A percentile compares a stretch with the other conserved stretches of the same genome.
Conservation (phyloP, 768 basidiomycete species). For the Mycena kentingensis region DNA sequence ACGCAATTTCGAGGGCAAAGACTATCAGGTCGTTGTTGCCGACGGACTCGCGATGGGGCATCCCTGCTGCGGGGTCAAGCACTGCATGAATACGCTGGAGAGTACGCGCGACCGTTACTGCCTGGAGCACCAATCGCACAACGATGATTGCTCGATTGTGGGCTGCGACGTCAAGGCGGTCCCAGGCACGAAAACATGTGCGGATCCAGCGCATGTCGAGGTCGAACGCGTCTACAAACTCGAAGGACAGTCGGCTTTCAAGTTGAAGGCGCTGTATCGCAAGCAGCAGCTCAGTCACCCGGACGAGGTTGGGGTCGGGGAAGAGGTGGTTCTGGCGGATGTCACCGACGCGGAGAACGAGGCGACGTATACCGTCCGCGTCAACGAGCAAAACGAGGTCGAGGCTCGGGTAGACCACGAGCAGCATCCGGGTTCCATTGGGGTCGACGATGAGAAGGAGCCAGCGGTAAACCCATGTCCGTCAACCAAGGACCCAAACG, state of each 20-base stretch:
- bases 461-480: background rate
- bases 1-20: too few relatives aligned
- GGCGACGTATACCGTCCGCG: slow-evolving; percentile 14
- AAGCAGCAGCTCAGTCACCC: background rate
- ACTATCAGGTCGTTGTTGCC: slow-evolving; percentile 5
- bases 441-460: slow-evolving; percentile 5
- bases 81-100: slow-evolving; percentile 14
- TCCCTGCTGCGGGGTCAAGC: slow-evolving; percentile 14
- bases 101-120: slow-evolving; percentile 25
- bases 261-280: background rate
- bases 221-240: slow-evolving; percentile 9
- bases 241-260: slow-evolving; percentile 1
- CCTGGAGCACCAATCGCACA: background rate
- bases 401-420: background rate
- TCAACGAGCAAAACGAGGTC: background rate
- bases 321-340: background rate
- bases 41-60: slow-evolving; percentile 24
- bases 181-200: slow-evolving; percentile 9
- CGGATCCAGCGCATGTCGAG: slow-evolving; percentile 2
- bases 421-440: slow-evolving; percentile 12
- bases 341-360: slow-evolving; percentile 5
- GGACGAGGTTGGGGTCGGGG: too few relatives aligned
- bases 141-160: slow-evolving; percentile 16
- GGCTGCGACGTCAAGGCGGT: slow-evolving; percentile 15
- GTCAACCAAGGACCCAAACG: background rate